Percentiles rank a stretch among this genome's conserved stretches.
These are phyloP conservation scores for Metschnikowia corniflorae DNA, from an alignment of 805 yeast genomes.

Conservation along the genomic window DNA sequence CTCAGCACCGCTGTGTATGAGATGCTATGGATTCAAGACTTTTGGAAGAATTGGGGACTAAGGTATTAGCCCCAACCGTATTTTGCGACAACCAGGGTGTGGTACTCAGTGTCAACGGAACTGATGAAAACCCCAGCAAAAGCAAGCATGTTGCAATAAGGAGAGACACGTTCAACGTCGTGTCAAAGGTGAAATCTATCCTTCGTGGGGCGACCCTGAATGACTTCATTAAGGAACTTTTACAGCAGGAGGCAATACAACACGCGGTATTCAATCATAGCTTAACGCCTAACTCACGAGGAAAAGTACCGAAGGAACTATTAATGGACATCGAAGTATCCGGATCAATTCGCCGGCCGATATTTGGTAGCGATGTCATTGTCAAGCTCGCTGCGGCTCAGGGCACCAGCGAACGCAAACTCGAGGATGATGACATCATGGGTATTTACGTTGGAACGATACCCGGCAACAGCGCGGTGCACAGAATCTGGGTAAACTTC, in stretches of 20 bases:
- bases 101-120: too few relatives aligned
- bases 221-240: background rate
- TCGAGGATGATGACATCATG: background rate
- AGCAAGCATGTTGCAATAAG: too few relatives aligned
- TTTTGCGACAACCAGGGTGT: too few relatives aligned
- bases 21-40: background rate
- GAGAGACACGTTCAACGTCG: too few relatives aligned
- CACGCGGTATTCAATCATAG: background rate
- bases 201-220: background rate
- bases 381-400: background rate
- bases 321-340: background rate
- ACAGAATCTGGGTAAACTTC: background rate
- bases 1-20: background rate
- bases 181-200: background rate
- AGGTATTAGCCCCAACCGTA: too few relatives aligned
- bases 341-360: background rate
- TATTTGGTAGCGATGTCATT: background rate
- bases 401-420: background rate
- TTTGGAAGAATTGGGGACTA: too few relatives aligned
- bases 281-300: background rate
- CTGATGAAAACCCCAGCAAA: too few relatives aligned
- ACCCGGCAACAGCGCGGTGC: background rate
- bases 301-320: background rate
- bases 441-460: background rate
- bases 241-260: background rate